Conservation (phyloP, 805 yeast genomes). For the Ascoidea tarda region DNA sequence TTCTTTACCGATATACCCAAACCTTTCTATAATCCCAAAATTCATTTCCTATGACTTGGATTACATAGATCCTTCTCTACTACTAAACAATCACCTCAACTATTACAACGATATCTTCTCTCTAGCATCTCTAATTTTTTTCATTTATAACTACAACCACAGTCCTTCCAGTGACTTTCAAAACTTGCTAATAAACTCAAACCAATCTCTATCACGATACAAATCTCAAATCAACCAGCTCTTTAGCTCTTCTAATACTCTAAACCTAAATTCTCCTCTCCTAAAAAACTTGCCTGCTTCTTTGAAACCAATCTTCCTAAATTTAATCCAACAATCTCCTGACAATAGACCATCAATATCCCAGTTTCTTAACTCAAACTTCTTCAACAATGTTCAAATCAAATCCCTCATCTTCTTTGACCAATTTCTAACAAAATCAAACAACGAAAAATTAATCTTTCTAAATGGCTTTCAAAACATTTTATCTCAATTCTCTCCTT, state of each 20-base stretch:
- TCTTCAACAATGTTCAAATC: slow-evolving; percentile 72
- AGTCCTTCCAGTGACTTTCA: slow-evolving; percentile 19
- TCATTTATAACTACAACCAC: slow-evolving; percentile 35
- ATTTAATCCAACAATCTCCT: slow-evolving; percentile 42
- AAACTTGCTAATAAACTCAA: slow-evolving; percentile 31
- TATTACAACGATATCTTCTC: slow-evolving; percentile 75
- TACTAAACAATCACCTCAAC: slow-evolving; percentile 48
- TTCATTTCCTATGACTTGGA: slow-evolving; percentile 60
- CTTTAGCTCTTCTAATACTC: slow-evolving; percentile 26
- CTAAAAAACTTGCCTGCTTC: slow-evolving; percentile 42
- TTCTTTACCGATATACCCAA: slow-evolving; percentile 32
- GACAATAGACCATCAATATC: slow-evolving; percentile 44
- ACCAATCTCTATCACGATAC: slow-evolving; percentile 44
- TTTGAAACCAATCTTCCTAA: slow-evolving; percentile 32
- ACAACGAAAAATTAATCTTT: slow-evolving; percentile 53
- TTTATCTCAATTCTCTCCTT: slow-evolving; percentile 43
- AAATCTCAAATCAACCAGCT: slow-evolving; percentile 39
- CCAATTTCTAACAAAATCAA: slow-evolving; percentile 62
- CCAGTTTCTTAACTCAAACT: slow-evolving; percentile 55
- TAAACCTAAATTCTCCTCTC: slow-evolving; percentile 26
- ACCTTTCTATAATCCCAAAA: slow-evolving; percentile 53
- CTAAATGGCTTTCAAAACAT: slow-evolving; percentile 46
- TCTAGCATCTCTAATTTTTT: slow-evolving; percentile 62
- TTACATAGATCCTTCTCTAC: slow-evolving; percentile 75
- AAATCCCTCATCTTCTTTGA: slow-evolving; percentile 73